Base-by-base conservation (phyloP, 2,329 filamentous ascomycete species). In the Alternaria panax region DNA sequence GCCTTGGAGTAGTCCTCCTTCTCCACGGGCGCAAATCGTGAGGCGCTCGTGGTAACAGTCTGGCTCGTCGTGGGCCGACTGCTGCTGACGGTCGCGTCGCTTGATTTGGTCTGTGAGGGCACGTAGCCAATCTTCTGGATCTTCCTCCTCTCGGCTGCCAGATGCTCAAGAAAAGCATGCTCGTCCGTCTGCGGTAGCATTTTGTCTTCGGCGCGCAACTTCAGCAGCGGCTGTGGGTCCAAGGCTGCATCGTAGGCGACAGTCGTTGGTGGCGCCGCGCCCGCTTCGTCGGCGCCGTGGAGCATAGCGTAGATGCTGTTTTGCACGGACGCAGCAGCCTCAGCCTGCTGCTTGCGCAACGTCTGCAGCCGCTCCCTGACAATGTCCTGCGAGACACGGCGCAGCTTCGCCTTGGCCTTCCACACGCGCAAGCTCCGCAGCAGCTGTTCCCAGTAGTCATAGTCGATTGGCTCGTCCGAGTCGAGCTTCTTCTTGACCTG, bases 391-490 rank as follows among this genome's bases (percentile, higher is more conserved):
- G 90, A 93, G 16, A 97, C 88, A 62, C 87, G 89, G 66, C 88
- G 88, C 53, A 99, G 80, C 76, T 90, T 92, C 2, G 93, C 92
- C 76, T 92, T 93, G 32, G 95, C 92, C 80, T 98, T 98, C 88
- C 92, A 97, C 1, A 97, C 88, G 7, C 91, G 84, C 63, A 99
- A 82, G 74, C 90, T 96, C 66, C 89, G 89, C 62, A 99, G 83
- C 16, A 99, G 83, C 75, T 97, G 92, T 75, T 96, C 92, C 95
- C 95, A 99, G 77, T 98, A 99, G 79, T 99, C 95, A 2, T 91
- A 92, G 78, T 99, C 95, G 66, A 99, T 94, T 9, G 92, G 89
- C 73, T 97, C 93, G 74, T 97, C 90, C 7, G 92, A 96, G 52
- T 89, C 85, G 47, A 99, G 82, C 81, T 99, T 99, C 16, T 85